Conservation (phyloP, 345 rosid genomes). For the Jatropha curcas region DNA sequence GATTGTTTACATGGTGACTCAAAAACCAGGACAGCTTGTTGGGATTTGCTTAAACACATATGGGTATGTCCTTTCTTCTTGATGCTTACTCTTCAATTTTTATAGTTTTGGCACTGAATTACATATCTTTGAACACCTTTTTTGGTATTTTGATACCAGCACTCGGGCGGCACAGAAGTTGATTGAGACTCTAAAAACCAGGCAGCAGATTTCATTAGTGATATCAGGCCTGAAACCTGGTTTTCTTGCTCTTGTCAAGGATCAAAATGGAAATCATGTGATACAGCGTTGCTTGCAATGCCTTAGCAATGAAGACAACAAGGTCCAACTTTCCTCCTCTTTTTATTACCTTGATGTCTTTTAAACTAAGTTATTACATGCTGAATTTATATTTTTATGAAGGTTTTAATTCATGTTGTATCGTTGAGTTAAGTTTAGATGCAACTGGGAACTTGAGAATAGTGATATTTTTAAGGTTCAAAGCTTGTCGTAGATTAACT, state of each 20-base stretch:
- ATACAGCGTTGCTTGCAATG: conserved; percentile 68
- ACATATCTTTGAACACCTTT: not conserved
- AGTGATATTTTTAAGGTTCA: not conserved
- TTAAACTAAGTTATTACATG: not conserved
- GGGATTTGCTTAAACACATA: conserved; percentile 36
- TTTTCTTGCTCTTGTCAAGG: conserved; percentile 50
- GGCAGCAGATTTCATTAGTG: conserved; percentile 50
- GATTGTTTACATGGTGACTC: conserved; percentile 24
- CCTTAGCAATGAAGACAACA: conserved; percentile 51
- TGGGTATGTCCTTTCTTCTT: conserved; percentile 24
- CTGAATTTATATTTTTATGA: not conserved
- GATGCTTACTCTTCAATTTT: not conserved
- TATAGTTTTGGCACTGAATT: not conserved
- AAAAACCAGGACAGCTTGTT: conserved; percentile 31
- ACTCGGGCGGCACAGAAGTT: conserved; percentile 64
- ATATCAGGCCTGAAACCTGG: conserved; percentile 54
- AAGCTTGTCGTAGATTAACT: not conserved
- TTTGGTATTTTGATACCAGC: conserved; percentile 29
- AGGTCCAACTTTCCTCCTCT: conserved; percentile 31
- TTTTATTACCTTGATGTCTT: not conserved
- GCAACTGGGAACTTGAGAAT: not conserved
- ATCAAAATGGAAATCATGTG: conserved; percentile 82
- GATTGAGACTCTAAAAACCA: conserved; percentile 55
- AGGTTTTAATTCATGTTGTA: not conserved
- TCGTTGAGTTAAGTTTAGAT: not conserved